Evolutionary conservation across 768 basidiomycete species (phyloP).

Genomic region (Hortiboletus campestris): DNA sequence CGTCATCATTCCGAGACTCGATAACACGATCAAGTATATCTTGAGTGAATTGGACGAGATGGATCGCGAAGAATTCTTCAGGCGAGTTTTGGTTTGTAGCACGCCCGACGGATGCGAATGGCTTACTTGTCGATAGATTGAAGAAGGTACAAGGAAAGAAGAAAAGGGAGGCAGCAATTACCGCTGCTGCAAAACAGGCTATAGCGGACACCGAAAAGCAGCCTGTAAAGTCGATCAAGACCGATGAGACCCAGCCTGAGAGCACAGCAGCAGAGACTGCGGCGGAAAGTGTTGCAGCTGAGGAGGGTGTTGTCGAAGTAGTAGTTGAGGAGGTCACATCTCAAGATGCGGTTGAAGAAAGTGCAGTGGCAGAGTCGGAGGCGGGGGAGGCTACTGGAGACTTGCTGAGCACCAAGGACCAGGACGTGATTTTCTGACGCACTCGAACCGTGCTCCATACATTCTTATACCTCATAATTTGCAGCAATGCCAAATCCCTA

Average conservation of each 20-base stretch:
- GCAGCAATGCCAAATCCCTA: background rate
- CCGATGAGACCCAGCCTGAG: constrained; percentile 3
- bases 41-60: constrained; percentile 97
- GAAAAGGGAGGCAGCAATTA: constrained; percentile 70
- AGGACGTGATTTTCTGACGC: constrained; percentile 86
- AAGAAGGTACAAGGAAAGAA: constrained; percentile 99
- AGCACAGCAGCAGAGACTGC: background rate
- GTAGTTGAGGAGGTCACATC: constrained; percentile 29
- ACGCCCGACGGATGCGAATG: background rate
- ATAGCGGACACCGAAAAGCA: constrained; percentile 4
- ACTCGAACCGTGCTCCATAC: background rate
- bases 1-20: constrained; percentile 90
- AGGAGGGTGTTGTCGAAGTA: constrained; percentile 11
- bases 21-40: constrained; percentile 98
- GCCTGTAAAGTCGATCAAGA: constrained; percentile 1
- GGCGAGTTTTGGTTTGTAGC: constrained; percentile 42
- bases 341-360: constrained; percentile 30
- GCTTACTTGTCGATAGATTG: constrained; percentile 48
- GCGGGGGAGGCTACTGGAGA: constrained; percentile 44
- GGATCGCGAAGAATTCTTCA: constrained; percentile 95
- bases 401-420: constrained; percentile 83
- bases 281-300: background rate
- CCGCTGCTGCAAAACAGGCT: constrained; percentile 27
- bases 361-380: constrained; percentile 11
- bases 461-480: constrained; percentile 15